Conservation (phyloP, 768 basidiomycete genomes). For the Psilocybe subaeruginosa region DNA sequence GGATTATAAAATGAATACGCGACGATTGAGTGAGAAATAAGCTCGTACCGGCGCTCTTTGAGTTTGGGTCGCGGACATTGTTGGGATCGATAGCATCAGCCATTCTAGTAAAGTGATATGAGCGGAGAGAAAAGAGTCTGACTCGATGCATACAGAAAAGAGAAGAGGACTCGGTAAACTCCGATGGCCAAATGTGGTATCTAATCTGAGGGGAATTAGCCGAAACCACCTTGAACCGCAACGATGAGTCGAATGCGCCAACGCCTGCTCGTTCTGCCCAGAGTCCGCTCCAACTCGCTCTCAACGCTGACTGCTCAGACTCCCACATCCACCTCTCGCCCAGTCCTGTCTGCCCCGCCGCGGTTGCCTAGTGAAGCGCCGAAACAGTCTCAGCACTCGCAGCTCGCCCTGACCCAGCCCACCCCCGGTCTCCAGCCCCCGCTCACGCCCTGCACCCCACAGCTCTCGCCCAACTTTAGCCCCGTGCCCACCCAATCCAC, state of each 20-base stretch:
- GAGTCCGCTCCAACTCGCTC: constrained; percentile 22
- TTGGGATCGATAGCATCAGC: constrained; percentile 22
- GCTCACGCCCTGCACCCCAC: constrained; percentile 39
- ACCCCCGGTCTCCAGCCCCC: constrained; percentile 20
- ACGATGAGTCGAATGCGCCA: constrained; percentile 15
- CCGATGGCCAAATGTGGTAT: constrained; percentile 7
- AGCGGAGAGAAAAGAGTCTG: constrained; percentile 12
- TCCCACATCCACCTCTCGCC: constrained; percentile 21
- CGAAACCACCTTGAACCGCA: not conserved
- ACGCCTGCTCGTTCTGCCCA: constrained; percentile 20
- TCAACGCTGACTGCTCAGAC: constrained; percentile 23
- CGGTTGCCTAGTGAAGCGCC: constrained; percentile 22
- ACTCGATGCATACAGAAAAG: constrained; percentile 21
- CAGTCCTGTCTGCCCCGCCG: constrained; percentile 17
- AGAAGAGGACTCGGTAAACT: constrained; percentile 2
- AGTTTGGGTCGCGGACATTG: constrained; percentile 36
- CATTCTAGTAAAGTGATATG: constrained; percentile 12
- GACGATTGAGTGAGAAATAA: not conserved
- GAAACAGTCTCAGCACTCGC: constrained; percentile 26
- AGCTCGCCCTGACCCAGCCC: constrained; percentile 26
- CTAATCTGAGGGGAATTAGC: constrained; percentile 6
- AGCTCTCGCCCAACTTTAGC: constrained; percentile 29
- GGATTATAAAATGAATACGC: not conserved
- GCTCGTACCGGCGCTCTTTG: constrained; percentile 44
- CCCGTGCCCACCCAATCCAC: constrained; percentile 30